Base-by-base conservation (phyloP, 1,139 yeast species). In the Scheffersomyces quercinus region DNA sequence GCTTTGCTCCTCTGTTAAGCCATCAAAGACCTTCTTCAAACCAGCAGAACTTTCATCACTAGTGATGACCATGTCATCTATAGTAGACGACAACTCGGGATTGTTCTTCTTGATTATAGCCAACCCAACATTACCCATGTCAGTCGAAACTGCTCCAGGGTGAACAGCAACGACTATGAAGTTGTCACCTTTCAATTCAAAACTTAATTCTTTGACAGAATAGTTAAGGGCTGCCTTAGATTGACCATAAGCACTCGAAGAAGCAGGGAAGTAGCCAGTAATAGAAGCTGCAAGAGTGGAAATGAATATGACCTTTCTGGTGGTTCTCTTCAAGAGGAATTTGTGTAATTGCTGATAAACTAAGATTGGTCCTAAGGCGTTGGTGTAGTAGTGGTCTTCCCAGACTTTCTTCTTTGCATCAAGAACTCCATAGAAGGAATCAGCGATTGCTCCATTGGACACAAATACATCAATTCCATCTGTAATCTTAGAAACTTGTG, bases 141-240 rank as follows among this genome's bases (percentile, higher is more conserved):
- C 70, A 26, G 67, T 62, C 1, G 43, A 8, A 6, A 65, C 69
- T 16, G 53, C 38, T 35, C 73, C 72, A 1, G 73, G 72, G 43
- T 59, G 62, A 11, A 64, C 36, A 12, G 63, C 54, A 9, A 57
- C 47, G 6, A 64, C 53, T 3, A 49, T 53, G 40, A 59, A 58
- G 2, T 52, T 56, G 20, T 64, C 60, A 1, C 36, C n/a, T 12
- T 26, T 35, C 43, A 13, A 45, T 39, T 65, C 67, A 16, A 28
- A 31, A 24, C 60, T 50, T 35, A 66, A 41, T 11, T 52, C 52
- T 30, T 50, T 55, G 9, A 52, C 50, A 4, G 56, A 37, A 35
- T 52, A 62, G 52, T 65, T 66, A 43, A 67, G 38, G 0, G 68
- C 68, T n/a, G 71, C 69, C 44, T 68, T 68, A 16, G 71, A 64